Evolutionary conservation across 345 rosid genomes (phyloP).

Genomic region (Carallia brachiata): DNA sequence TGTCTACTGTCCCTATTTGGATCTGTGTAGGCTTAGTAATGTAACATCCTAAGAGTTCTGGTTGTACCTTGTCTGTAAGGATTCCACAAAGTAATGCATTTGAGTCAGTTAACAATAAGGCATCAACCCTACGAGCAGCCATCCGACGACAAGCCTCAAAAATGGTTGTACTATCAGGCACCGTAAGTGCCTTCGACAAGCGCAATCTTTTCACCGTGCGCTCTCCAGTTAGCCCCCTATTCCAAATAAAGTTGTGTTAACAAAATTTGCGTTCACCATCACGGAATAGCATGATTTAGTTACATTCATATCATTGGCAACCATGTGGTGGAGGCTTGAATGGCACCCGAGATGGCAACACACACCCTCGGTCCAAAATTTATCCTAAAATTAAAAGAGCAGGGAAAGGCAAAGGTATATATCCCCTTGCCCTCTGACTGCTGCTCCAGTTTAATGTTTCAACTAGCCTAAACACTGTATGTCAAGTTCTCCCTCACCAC

Average conservation of each 20-base stretch:
- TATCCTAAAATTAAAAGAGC: no score
- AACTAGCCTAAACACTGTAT: no score
- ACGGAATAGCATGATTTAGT: no score
- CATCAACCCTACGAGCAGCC: constrained; percentile 97
- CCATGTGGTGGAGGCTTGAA: no score
- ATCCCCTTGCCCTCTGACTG: no score
- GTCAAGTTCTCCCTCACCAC: no score
- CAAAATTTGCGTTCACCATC: not conserved
- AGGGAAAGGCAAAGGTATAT: no score
- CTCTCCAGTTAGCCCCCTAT: constrained; percentile 86
- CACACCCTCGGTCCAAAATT: no score
- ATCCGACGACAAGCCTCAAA: constrained; percentile 90
- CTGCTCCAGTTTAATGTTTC: no score
- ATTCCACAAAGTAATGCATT: constrained; percentile 96
- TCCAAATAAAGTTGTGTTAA: constrained; percentile 12
- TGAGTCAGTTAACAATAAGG: constrained; percentile 85
- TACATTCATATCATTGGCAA: no score
- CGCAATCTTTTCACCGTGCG: constrained; percentile 87
- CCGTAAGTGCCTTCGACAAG: constrained; percentile 87
- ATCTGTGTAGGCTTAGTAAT: not conserved
- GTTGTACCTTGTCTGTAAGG: constrained; percentile 86
- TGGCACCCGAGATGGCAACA: no score
- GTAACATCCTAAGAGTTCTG: not conserved
- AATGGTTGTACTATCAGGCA: constrained; percentile 79
- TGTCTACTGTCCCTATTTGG: not conserved